Percentiles rank a stretch among this genome's conserved stretches.
These are phyloP conservation scores for Cyclaneusma minus DNA, from an alignment of 2,329 filamentous ascomycete species.

Conservation along the genomic window DNA sequence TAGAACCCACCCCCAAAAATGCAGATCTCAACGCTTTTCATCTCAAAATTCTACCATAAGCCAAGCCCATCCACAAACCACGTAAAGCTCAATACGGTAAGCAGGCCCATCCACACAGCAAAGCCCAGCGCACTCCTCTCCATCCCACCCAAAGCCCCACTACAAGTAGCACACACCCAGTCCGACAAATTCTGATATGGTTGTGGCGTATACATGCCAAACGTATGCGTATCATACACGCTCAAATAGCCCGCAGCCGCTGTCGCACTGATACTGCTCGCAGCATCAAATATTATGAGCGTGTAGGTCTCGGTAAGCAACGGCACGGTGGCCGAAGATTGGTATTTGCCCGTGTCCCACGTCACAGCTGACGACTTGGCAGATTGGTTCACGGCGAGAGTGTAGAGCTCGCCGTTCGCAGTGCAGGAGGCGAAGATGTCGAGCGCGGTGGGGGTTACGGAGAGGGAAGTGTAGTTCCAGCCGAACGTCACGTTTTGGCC, in stretches of 20 bases:
- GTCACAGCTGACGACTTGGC: constrained; percentile 35
- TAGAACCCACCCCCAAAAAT: no score
- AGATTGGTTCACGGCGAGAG: constrained; percentile 47
- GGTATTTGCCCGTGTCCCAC: constrained; percentile 40
- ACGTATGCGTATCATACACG: constrained; percentile 30
- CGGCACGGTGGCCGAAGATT: constrained; percentile 28
- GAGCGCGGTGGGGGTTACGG: constrained; percentile 40
- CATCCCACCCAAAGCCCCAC: constrained; percentile 29
- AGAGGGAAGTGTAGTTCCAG: constrained; percentile 51
- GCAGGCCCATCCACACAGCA: constrained; percentile 34
- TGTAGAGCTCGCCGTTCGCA: constrained; percentile 35
- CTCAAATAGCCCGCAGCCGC: constrained; percentile 40
- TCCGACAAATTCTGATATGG: constrained; percentile 33
- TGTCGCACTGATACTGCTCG: constrained; percentile 30
- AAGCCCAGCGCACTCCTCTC: constrained; percentile 33
- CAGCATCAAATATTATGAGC: constrained; percentile 45
- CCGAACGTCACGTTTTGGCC: constrained; percentile 40
- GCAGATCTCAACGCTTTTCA: no score
- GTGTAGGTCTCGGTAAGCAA: constrained; percentile 41
- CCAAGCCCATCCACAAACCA: constrained; percentile 41
- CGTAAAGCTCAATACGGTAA: constrained; percentile 45
- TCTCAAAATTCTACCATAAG: background rate
- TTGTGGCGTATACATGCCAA: constrained; percentile 40
- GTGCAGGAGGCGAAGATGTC: constrained; percentile 44
- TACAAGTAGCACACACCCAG: constrained; percentile 43